Evolutionary conservation across 306 rosid species (phyloP).

Genomic region (Rubus idaeus): DNA sequence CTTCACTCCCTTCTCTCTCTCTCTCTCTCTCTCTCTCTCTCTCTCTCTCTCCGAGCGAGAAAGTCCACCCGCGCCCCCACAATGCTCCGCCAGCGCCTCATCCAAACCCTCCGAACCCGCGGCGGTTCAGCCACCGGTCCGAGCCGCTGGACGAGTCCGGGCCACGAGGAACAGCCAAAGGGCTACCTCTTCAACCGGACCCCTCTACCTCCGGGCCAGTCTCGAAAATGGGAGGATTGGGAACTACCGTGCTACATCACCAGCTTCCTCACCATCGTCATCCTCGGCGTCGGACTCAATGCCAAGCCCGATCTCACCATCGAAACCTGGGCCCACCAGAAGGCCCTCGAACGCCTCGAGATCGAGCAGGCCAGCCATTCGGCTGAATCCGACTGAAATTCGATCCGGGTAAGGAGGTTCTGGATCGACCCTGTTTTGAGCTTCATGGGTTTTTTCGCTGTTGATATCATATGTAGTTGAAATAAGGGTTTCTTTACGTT

Average conservation of each 20-base stretch:
- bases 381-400: constrained; percentile 42
- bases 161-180: constrained; percentile 85
- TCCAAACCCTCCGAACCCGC: constrained; percentile 61
- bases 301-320: constrained; percentile 99
- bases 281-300: constrained; percentile 97
- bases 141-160: constrained; percentile 80
- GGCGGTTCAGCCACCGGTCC: constrained; percentile 59
- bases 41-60: constrained; percentile 2
- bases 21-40: constrained; percentile 11
- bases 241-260: constrained; percentile 97
- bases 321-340: constrained; percentile 98
- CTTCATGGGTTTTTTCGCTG: constrained; percentile 15
- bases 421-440: constrained; percentile 25
- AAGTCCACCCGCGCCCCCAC: constrained; percentile 42
- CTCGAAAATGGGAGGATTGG: constrained; percentile 99
- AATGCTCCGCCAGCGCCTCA: constrained; percentile 77
- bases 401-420: constrained; percentile 23
- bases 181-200: constrained; percentile 79
- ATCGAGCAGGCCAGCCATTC: constrained; percentile 47
- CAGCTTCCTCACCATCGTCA: constrained; percentile 93
- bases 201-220: constrained; percentile 67
- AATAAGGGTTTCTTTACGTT: constrained; percentile 30
- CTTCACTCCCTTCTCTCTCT: constrained; percentile 3
- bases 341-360: constrained; percentile 92
- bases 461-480: constrained; percentile 31